These are phyloP conservation scores for Aspergillus sp. DNA, from an alignment of 2,329 filamentous ascomycete genomes.

Conservation along the genomic window DNA sequence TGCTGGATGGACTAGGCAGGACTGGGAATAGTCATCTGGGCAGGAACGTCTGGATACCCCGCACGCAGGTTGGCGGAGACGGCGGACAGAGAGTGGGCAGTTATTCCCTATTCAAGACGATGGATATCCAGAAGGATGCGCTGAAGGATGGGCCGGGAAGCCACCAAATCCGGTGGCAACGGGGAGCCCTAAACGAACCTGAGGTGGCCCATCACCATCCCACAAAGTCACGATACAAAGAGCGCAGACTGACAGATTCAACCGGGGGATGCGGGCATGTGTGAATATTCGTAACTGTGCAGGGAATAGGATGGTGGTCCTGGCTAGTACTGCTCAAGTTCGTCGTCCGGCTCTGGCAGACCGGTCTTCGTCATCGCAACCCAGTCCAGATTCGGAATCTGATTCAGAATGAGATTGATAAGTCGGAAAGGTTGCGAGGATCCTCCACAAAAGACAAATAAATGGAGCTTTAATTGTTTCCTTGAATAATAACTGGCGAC, in stretches of 20 bases:
- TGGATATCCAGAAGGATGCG: background rate
- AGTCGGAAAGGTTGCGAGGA: background rate
- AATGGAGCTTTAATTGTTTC: background rate
- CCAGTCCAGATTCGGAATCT: background rate
- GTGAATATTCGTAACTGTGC: too few species aligned
- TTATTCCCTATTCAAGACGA: background rate
- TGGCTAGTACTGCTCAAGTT: too few species aligned
- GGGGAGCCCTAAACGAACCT: too few species aligned
- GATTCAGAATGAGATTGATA: background rate
- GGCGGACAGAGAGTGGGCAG: background rate
- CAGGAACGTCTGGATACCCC: background rate
- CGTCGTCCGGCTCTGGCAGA: too few species aligned
- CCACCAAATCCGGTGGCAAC: too few species aligned
- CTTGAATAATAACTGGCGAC: background rate
- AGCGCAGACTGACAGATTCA: too few species aligned
- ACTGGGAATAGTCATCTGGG: background rate
- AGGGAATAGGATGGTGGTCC: too few species aligned
- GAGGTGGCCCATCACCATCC: too few species aligned
- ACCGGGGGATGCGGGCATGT: too few species aligned
- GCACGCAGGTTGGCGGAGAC: background rate
- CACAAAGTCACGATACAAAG: too few species aligned
- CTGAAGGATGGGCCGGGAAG: background rate
- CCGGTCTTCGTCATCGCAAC: background rate
- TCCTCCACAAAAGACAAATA: background rate
- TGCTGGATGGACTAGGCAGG: background rate